Base-by-base conservation (phyloP, 352 stramenopile species). In the Phytophthora lateralis region DNA sequence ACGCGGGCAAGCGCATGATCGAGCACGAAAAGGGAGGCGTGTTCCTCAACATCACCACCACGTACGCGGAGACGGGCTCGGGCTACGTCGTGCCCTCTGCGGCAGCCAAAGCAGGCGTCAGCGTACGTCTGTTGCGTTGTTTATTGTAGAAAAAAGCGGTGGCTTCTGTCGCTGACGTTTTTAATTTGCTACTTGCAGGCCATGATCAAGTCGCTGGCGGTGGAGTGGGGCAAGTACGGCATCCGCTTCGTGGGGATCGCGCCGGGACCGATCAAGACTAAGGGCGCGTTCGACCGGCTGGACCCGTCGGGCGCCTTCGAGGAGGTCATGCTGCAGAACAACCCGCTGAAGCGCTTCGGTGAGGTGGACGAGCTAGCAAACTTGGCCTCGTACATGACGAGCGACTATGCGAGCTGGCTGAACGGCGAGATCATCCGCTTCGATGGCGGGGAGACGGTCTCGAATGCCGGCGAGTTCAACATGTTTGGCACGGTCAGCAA, bases 41-140 rank as follows among this genome's bases (percentile, higher is more conserved):
- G 6, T 98, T 99, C 66, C 85, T 99, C 39, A 99, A 99, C 75
- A 99, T 99, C 70, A 98, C 89, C 34, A 97, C 96, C 51, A 98
- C 91, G 17, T 92, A 98, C 69, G 93, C 97, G 46, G 93, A 98
- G 76, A 94, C 90, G 8, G 91, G 90, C 26, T 98, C 96, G 12
- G 94, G 90, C 55, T 98, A 94, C 75, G 96, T 99, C 66, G 90
- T 93, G 17, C 97, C 98, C 21, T 97, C 97, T 0, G 95, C 89
- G 42, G 95, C 96, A 7, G 96, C 97, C 15, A 99, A 99, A 75
- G 90, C 91, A 50, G 96, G 92, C n/a, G 93, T 99, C 32, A 91
- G 80, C 37, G 82, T 75, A 71, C 10, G 66, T 75, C n/a, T 34
- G 11, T 37, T 26, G 17, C 15, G 38, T 26, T 15, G 17, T 4